Evolutionary conservation across 1,139 yeast genomes (phyloP), one percentile per base, ranked within the genome.

Genomic region (Candida albicans): DNA sequence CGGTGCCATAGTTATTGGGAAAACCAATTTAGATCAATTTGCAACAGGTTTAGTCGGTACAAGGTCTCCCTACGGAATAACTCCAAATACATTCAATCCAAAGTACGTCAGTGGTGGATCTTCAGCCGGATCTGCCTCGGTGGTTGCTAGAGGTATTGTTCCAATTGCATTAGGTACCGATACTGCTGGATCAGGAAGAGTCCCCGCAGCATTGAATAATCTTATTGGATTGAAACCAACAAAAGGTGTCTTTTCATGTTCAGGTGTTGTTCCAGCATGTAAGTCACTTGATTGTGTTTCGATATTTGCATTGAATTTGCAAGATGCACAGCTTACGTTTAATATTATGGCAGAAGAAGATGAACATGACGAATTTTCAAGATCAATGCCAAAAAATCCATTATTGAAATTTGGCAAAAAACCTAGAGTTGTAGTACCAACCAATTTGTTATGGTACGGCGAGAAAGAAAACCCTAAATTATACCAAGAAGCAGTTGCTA

Each of bases 121-220:
- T 7, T 84, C 95, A 29, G 89, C 97, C 1, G 99, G 99, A n/a
- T 87, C 96, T 18, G 95, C 96, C 6, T 82, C 84, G 12, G 93
- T 84, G 26, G 97, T 89, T 15, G 90, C 90, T 14, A 75, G 90
- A 53, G 98, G 98, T 44, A 74, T 84, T 44, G 96, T 87, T 13
- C 96, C 98, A 25, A 57, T 91, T 41, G 75, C 96, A 2, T 73
- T 93, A 54, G 98, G 98, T 40, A 91, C 98, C 7, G 99, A 93
- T 61, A 93, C 99, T 36, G 98, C 98, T n/a, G 99, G 99, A 22
- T 87, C 96, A 10, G 97, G 97, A 39, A 78, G 98, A 58, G 98
- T 93, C 27, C 99, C 99, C 24, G 98, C 98, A n/a, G 93, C 90
- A 22, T 75, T 91, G 54, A 93, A 93, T 73, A 91, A 91, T 62